Evolutionary conservation across 129 eudicot species (phyloP).

Genomic region (Escallonia herrerae): DNA sequence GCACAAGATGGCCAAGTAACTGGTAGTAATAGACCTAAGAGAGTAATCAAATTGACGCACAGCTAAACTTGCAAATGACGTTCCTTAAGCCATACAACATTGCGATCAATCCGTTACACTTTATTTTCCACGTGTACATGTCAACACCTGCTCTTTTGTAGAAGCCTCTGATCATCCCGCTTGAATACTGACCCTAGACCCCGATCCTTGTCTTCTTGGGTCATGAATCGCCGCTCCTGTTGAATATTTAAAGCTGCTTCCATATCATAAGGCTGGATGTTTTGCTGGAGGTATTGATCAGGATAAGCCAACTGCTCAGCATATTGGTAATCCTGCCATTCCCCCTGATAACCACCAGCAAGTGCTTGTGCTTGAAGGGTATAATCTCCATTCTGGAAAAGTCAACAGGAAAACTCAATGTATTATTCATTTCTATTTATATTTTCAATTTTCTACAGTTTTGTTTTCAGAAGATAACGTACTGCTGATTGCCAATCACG

Average conservation of each 20-base stretch:
- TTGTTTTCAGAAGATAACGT: slow-evolving; percentile 4
- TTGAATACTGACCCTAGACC: slow-evolving; percentile 98
- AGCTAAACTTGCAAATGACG: no score
- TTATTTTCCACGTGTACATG: no score
- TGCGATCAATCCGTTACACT: no score
- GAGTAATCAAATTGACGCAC: no score
- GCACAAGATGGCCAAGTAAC: no score
- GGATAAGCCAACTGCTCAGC: slow-evolving; percentile 72
- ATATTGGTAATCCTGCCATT: slow-evolving; percentile 94
- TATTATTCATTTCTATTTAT: no score
- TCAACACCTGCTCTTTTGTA: slow-evolving; percentile 47
- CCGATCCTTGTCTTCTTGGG: slow-evolving; percentile 97
- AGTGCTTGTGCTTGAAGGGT: slow-evolving; percentile 59
- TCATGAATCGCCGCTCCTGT: slow-evolving; percentile 74
- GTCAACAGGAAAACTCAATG: not conserved
- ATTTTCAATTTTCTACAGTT: no score
- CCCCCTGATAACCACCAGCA: slow-evolving; percentile 69
- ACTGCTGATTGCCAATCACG: slow-evolving; percentile 72
- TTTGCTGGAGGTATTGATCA: slow-evolving; percentile 78
- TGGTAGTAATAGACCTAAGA: no score
- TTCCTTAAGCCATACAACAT: no score
- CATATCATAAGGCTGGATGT: slow-evolving; percentile 51
- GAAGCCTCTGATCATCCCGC: slow-evolving; percentile 91
- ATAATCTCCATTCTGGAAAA: slow-evolving; percentile 70
- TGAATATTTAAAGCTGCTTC: slow-evolving; percentile 36